Percentiles rank a stretch among this genome's conserved stretches.
Conservation (phyloP, 1,284 basidiomycete species). For the Thecaphora thlaspeos region DNA sequence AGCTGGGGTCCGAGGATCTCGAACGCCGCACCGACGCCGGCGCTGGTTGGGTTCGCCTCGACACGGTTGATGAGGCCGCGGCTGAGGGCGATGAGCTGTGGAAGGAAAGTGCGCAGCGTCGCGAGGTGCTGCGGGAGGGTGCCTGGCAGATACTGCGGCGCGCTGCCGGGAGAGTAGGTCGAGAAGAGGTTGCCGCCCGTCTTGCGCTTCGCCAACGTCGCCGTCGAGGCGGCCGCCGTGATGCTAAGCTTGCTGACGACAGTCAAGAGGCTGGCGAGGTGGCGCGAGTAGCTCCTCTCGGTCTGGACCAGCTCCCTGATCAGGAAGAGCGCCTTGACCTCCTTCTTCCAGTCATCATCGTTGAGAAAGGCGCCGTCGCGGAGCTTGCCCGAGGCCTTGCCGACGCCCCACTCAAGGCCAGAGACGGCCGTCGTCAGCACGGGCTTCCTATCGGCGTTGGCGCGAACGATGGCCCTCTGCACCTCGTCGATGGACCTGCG, state of each 20-base stretch:
- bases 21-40: constrained; percentile 50
- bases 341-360: constrained; percentile 55
- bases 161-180: constrained; percentile 11
- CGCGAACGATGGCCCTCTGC: constrained; percentile 31
- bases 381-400: constrained; percentile 43
- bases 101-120: constrained; percentile 43
- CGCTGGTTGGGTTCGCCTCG: constrained; percentile 51
- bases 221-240: constrained; percentile 7
- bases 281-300: constrained; percentile 50
- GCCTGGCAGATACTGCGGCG: constrained; percentile 10
- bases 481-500: constrained; percentile 13
- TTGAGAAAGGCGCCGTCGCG: constrained; percentile 45
- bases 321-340: constrained; percentile 54
- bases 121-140: constrained; percentile 32
- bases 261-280: constrained; percentile 44
- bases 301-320: constrained; percentile 55
- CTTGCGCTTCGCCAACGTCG: constrained; percentile 20
- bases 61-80: constrained; percentile 47
- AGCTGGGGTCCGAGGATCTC: constrained; percentile 34
- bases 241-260: constrained; percentile 38
- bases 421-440: constrained; percentile 10
- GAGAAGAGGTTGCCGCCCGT: constrained; percentile 19
- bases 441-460: constrained; percentile 14
- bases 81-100: constrained; percentile 52
- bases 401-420: constrained; percentile 37